Conservation (phyloP, 2,329 filamentous ascomycete genomes). For the Fusarium tjaetaba region DNA sequence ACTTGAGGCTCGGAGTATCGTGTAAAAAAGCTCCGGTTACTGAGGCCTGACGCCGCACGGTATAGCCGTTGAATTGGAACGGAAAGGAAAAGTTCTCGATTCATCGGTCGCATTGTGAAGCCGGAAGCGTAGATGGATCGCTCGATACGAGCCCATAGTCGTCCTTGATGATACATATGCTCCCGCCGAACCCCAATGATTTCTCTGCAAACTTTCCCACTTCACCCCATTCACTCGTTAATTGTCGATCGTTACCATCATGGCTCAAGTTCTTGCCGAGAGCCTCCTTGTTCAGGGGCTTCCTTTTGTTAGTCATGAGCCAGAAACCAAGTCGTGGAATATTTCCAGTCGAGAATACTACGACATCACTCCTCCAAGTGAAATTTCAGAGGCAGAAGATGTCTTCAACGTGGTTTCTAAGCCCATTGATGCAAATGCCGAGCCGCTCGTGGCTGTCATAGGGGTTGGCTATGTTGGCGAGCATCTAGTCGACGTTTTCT, state of each 20-base stretch:
- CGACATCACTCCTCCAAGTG: constrained; percentile 49
- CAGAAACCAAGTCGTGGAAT: constrained; percentile 37
- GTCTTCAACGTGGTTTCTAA: constrained; percentile 9
- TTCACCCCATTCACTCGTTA: constrained; percentile 35
- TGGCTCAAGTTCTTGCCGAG: constrained; percentile 41
- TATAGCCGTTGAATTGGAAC: constrained; percentile 23
- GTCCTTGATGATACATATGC: constrained; percentile 36
- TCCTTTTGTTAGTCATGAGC: constrained; percentile 33
- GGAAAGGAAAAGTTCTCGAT: constrained; percentile 21
- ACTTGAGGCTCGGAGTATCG: constrained; percentile 6
- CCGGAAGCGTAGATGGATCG: constrained; percentile 3
- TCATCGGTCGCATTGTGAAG: constrained; percentile 16
- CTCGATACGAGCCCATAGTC: constrained; percentile 14
- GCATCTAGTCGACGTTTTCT: constrained; percentile 58
- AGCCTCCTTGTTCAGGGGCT: constrained; percentile 37
- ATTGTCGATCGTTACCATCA: constrained; percentile 40
- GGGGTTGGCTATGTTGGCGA: constrained; percentile 64
- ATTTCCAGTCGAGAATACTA: constrained; percentile 43
- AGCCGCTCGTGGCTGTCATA: constrained; percentile 58
- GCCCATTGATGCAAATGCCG: constrained; percentile 16
- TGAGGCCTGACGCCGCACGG: constrained; percentile 27
- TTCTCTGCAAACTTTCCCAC: constrained; percentile 3
- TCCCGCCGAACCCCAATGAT: constrained; percentile 21
- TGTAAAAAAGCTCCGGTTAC: constrained; percentile 1
- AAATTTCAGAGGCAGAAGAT: constrained; percentile 43